Conservation (phyloP, 805 yeast genomes). For the Helenozyma baotianmanensis region DNA sequence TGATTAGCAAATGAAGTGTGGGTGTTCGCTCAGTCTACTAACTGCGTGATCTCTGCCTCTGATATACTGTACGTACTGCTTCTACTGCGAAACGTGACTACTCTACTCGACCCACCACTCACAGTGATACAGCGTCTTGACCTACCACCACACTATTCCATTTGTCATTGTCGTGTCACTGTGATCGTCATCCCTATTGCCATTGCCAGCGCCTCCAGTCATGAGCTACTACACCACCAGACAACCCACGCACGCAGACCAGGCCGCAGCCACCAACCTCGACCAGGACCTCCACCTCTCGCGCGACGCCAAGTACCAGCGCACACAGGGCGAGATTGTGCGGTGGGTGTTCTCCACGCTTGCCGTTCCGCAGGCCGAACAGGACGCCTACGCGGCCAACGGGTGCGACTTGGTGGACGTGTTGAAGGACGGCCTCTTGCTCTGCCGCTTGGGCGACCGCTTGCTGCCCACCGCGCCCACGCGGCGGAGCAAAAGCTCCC, state of each 20-base stretch:
- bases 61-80: no score
- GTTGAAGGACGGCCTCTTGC: constrained; percentile 55
- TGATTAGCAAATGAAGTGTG: no score
- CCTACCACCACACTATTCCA: no score
- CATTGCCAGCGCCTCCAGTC: no score
- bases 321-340: constrained; percentile 37
- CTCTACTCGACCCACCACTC: no score
- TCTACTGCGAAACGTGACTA: no score
- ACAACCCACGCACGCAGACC: constrained; percentile 1
- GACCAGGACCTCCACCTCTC: constrained; percentile 57
- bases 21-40: no score
- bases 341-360: constrained; percentile 50
- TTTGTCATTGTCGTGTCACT: no score
- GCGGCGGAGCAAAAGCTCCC: constrained; percentile 51
- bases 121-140: no score
- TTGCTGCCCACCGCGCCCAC: constrained; percentile 27
- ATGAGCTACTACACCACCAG: neutral
- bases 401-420: constrained; percentile 45
- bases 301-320: constrained; percentile 49
- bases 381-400: constrained; percentile 3
- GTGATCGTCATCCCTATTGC: no score
- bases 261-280: constrained; percentile 42
- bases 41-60: no score
- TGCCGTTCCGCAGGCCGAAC: constrained; percentile 7
- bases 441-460: constrained; percentile 32